Conservation (phyloP, 2,329 filamentous ascomycete species). For the Domatiomyces globalis region DNA sequence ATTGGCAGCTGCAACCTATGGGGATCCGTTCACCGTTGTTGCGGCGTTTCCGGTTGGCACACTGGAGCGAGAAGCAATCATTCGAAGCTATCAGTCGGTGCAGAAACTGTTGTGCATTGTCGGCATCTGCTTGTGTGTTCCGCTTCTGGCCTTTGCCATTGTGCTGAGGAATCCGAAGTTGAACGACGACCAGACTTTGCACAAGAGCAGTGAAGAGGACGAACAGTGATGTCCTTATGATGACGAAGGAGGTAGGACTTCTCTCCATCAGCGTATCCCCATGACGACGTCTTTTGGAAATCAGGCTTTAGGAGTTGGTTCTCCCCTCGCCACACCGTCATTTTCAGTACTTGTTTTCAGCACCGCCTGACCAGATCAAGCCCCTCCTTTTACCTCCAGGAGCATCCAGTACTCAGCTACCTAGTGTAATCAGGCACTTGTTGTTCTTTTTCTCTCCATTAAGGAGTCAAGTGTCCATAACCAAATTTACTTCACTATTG, state of each 20-base stretch:
- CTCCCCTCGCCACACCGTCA: background rate
- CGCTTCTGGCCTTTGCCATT: constrained; percentile 33
- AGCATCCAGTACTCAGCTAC: too few relatives aligned
- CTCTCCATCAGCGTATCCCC: too few relatives aligned
- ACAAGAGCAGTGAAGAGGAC: constrained; percentile 25
- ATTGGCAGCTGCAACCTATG: constrained; percentile 29
- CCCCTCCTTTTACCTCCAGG: too few relatives aligned
- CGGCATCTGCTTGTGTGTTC: constrained; percentile 35
- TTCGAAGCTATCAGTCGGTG: constrained; percentile 32
- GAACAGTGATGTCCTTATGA: background rate
- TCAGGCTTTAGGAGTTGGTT: background rate
- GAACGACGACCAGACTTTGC: constrained; percentile 32
- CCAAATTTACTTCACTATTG: too few relatives aligned
- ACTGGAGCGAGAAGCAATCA: constrained; percentile 28
- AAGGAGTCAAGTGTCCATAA: too few relatives aligned
- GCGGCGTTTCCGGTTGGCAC: constrained; percentile 32
- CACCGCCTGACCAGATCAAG: too few relatives aligned
- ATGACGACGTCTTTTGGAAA: background rate
- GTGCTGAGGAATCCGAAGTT: constrained; percentile 34
- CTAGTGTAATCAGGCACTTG: too few relatives aligned
- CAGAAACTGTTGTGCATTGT: constrained; percentile 38
- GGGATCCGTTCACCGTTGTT: constrained; percentile 28
- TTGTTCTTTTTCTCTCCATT: too few relatives aligned
- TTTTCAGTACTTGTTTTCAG: background rate
- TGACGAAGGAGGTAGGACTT: background rate